Evolutionary conservation across 192 early-diverging fungal species (phyloP).

Genomic region (Gryganskiella cystojenkinii): DNA sequence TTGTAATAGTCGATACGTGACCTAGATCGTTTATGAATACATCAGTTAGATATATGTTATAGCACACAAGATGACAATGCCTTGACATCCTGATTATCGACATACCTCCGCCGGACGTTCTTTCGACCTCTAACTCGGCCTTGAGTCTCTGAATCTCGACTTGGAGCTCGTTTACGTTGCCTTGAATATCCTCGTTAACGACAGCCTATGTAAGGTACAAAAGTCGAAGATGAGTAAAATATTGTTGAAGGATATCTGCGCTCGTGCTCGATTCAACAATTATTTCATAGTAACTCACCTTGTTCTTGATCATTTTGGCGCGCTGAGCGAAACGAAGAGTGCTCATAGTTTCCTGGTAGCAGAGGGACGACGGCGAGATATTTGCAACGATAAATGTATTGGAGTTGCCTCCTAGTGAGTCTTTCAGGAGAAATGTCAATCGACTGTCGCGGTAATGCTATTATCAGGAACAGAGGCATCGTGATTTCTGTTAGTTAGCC

Average conservation of each 20-base stretch:
- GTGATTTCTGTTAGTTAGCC: not conserved
- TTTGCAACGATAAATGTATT: conserved; percentile 76
- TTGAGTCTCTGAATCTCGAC: conserved; percentile 69
- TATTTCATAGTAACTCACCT: conserved; percentile 23
- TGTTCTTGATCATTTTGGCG: conserved; percentile 79
- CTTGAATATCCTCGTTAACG: conserved; percentile 75
- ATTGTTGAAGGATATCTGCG: too few relatives aligned
- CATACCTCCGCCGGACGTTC: conserved; percentile 18
- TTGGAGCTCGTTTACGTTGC: conserved; percentile 69
- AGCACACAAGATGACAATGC: too few relatives aligned
- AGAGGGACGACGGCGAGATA: conserved; percentile 56
- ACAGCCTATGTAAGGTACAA: conserved; percentile 52
- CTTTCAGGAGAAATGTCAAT: conserved; percentile 73
- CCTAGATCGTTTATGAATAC: conserved; percentile 2
- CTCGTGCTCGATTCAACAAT: too few relatives aligned
- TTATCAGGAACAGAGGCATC: not conserved
- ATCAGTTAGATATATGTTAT: too few relatives aligned
- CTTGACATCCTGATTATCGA: too few relatives aligned
- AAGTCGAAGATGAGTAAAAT: not conserved
- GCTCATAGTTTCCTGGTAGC: conserved; percentile 68
- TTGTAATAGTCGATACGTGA: conserved; percentile 54
- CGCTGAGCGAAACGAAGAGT: conserved; percentile 76
- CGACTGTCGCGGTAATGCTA: conserved; percentile 75
- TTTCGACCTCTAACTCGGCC: conserved; percentile 53
- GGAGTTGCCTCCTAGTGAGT: conserved; percentile 77